Percentiles rank a stretch among this genome's conserved stretches.
Conservation (phyloP, 2,329 filamentous ascomycete species). For the Talaromyces marneffei region DNA sequence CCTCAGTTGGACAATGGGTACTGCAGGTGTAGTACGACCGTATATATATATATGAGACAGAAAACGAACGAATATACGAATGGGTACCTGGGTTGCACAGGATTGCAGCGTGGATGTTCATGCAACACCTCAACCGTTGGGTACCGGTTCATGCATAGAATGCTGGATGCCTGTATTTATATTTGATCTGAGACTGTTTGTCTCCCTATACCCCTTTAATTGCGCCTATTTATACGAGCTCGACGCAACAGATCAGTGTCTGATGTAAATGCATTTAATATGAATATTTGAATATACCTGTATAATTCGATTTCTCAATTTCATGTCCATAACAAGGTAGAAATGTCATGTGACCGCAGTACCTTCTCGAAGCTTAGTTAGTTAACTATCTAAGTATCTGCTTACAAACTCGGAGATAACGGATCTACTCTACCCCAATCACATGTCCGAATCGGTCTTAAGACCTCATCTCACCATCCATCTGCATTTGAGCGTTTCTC, state of each 20-base stretch:
- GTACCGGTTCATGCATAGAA: not conserved
- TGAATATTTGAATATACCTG: too few relatives aligned
- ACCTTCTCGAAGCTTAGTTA: conserved; percentile 11
- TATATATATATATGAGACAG: too few relatives aligned
- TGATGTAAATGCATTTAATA: too few relatives aligned
- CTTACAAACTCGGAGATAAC: conserved; percentile 9
- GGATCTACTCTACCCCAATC: not conserved
- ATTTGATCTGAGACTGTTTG: not conserved
- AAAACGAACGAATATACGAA: not conserved
- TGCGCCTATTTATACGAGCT: not conserved
- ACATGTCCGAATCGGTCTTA: not conserved
- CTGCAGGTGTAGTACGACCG: not conserved
- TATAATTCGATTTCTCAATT: too few relatives aligned
- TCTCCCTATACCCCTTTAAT: not conserved
- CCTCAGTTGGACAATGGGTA: conserved; percentile 16
- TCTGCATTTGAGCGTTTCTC: not conserved
- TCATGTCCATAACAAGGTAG: not conserved
- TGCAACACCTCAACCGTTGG: not conserved
- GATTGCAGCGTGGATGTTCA: not conserved
- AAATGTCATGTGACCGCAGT: not conserved
- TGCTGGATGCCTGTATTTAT: not conserved
- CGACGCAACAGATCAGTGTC: not conserved
- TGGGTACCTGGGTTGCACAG: not conserved
- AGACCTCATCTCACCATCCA: not conserved
- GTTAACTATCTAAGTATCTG: not conserved